These are phyloP conservation scores for Arthroderma sp. DNA, from an alignment of 2,329 filamentous ascomycete species.

Conservation along the genomic window DNA sequence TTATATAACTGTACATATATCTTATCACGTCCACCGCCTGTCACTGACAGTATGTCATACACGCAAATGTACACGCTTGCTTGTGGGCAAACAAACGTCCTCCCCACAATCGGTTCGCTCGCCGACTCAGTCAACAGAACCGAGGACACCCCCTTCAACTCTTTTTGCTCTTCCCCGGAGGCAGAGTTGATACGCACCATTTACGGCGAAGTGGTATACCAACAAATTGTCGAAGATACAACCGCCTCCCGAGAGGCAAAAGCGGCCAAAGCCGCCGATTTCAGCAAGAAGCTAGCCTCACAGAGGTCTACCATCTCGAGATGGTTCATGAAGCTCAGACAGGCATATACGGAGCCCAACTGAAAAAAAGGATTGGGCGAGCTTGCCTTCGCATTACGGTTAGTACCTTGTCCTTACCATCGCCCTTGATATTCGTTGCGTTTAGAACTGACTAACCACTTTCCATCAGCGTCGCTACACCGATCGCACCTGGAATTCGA, in stretches of 20 bases:
- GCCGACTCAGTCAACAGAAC: slow-evolving; percentile 4
- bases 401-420: neutral
- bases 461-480: neutral
- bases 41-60: slow-evolving; percentile 11
- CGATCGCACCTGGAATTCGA: slow-evolving; percentile 2
- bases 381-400: slow-evolving; percentile 7
- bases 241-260: slow-evolving; percentile 2
- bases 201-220: slow-evolving; percentile 10
- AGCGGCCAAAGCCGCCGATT: neutral
- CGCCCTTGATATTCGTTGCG: neutral
- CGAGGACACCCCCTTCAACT: slow-evolving; percentile 7
- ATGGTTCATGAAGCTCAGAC: slow-evolving; percentile 7
- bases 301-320: slow-evolving; percentile 1
- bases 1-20: slow-evolving; percentile 7
- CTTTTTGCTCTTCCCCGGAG: slow-evolving; percentile 8
- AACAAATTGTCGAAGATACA: slow-evolving; percentile 7
- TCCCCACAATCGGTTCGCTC: slow-evolving; percentile 11
- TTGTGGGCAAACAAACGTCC: slow-evolving; percentile 5
- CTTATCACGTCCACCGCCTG: neutral
- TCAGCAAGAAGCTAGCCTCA: neutral
- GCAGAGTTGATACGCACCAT: slow-evolving; percentile 9
- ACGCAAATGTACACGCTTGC: slow-evolving; percentile 11
- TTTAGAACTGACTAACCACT: neutral
- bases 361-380: neutral
- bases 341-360: slow-evolving; percentile 5